Percentiles rank a stretch among this genome's conserved stretches.
These are phyloP conservation scores for Cochlearia excelsa DNA, from an alignment of 345 rosid species.

Conservation along the genomic window DNA sequence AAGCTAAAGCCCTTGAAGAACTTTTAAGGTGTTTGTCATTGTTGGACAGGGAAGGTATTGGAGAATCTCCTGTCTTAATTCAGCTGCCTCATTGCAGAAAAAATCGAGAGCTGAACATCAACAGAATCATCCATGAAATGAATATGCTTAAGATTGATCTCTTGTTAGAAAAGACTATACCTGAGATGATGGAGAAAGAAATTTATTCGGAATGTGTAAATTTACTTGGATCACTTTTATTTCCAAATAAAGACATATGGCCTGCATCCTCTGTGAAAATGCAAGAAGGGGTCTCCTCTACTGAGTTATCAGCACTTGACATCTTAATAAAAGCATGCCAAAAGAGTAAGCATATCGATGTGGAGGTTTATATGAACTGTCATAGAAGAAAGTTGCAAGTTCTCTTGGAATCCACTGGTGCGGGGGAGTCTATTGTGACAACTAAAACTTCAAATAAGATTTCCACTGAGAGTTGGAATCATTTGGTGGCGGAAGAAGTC, in stretches of 20 bases:
- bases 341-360: constrained; percentile 54
- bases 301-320: constrained; percentile 74
- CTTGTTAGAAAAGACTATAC: constrained; percentile 66
- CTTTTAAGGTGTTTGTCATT: constrained; percentile 60
- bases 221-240: constrained; percentile 73
- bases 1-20: constrained; percentile 72
- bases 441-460: constrained; percentile 42
- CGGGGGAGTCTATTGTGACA: constrained; percentile 41
- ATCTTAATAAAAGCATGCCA: constrained; percentile 67
- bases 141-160: constrained; percentile 69
- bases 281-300: constrained; percentile 43
- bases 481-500: constrained; percentile 75
- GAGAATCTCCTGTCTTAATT: constrained; percentile 42
- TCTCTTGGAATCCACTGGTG: constrained; percentile 55
- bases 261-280: constrained; percentile 36
- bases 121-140: constrained; percentile 66
- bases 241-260: constrained; percentile 37
- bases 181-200: constrained; percentile 74
- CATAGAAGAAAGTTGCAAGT: constrained; percentile 77
- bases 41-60: constrained; percentile 45
- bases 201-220: constrained; percentile 59
- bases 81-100: constrained; percentile 64
- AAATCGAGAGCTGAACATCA: constrained; percentile 54
- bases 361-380: constrained; percentile 67
- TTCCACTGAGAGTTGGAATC: constrained; percentile 48